A percentile compares a stretch with the other conserved stretches of the same genome.
These are phyloP conservation scores for Aspergillus japonicus DNA, from an alignment of 2,329 filamentous ascomycete genomes.

Conservation along the genomic window DNA sequence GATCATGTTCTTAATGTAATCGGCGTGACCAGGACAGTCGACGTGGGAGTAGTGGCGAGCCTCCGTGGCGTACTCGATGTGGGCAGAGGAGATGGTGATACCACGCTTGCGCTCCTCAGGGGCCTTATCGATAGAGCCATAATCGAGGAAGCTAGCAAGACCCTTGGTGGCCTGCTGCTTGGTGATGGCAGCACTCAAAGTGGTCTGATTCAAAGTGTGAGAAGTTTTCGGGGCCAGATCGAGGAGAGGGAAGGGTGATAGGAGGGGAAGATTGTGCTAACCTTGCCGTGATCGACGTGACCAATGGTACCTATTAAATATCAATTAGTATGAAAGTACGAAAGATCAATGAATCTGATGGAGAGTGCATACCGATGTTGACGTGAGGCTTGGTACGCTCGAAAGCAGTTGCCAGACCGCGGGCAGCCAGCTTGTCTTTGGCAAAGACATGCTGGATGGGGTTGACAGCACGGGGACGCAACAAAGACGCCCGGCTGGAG, in stretches of 20 bases:
- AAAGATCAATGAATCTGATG: not conserved
- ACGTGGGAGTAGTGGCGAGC: constrained; percentile 97
- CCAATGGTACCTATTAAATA: constrained; percentile 78
- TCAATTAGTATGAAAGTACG: not conserved
- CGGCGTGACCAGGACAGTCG: constrained; percentile 98
- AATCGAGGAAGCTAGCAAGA: constrained; percentile 90
- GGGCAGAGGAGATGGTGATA: constrained; percentile 98
- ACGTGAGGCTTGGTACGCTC: constrained; percentile 95
- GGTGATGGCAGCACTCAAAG: constrained; percentile 96
- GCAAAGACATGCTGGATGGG: constrained; percentile 65
- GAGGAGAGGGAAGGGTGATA: not conserved
- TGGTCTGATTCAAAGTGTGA: constrained; percentile 64
- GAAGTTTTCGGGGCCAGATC: constrained; percentile 8
- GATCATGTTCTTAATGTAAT: constrained; percentile 99
- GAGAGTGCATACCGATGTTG: constrained; percentile 75
- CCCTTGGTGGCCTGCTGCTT: constrained; percentile 97
- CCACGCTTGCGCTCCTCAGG: constrained; percentile 99
- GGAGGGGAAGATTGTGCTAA: constrained; percentile 41
- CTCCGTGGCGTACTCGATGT: constrained; percentile 97
- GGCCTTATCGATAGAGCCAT: constrained; percentile 97
- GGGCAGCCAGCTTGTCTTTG: constrained; percentile 45
- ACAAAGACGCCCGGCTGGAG: constrained; percentile 73
- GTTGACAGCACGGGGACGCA: constrained; percentile 66
- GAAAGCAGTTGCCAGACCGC: constrained; percentile 65
- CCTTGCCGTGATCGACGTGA: constrained; percentile 99